phyloP scores from a whole-genome alignment of 108 stramenopile genomes.

The Nitzschia sp. region DNA sequence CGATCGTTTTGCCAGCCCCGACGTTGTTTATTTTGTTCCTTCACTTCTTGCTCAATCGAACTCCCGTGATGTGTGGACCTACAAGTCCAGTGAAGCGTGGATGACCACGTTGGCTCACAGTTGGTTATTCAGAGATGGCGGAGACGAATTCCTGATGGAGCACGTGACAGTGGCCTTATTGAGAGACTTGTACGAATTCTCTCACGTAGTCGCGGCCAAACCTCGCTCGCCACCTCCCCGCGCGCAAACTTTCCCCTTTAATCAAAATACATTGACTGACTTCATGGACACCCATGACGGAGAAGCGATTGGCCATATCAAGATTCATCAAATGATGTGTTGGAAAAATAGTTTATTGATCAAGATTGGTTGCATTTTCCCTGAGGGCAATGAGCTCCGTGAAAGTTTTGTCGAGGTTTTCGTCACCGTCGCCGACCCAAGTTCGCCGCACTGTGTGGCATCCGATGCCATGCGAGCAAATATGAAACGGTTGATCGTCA shows the following conservation, averaged over 20 bases:
- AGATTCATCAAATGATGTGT: conserved; percentile 66
- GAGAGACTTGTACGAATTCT: conserved; percentile 59
- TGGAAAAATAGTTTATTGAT: conserved; percentile 67
- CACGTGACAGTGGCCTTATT: conserved; percentile 60
- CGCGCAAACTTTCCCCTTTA: conserved; percentile 41
- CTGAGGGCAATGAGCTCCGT: conserved; percentile 40
- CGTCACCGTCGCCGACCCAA: conserved; percentile 63
- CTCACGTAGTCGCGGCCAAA: conserved; percentile 15
- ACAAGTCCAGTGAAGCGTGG: conserved; percentile 65
- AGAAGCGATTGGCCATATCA: conserved; percentile 44
- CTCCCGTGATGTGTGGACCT: conserved; percentile 68
- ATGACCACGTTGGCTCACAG: conserved; percentile 37
- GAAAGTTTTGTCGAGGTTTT: conserved; percentile 73
- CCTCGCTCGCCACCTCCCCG: conserved; percentile 17
- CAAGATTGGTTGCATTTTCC: conserved; percentile 62
- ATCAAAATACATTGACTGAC: conserved; percentile 18
- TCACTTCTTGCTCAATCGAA: conserved; percentile 58
- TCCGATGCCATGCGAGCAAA: conserved; percentile 71
- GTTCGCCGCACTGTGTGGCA: conserved; percentile 60
- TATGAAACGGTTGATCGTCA: conserved; percentile 70
- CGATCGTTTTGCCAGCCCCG: conserved; percentile 35
- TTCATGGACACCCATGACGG: conserved; percentile 40
- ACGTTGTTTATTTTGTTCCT: conserved; percentile 70
- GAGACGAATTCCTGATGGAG: conserved; percentile 67
- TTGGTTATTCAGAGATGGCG: conserved; percentile 71